phyloP scores from a whole-genome alignment of 495 filamentous ascomycete genomes.

The Xylaria sp. region DNA sequence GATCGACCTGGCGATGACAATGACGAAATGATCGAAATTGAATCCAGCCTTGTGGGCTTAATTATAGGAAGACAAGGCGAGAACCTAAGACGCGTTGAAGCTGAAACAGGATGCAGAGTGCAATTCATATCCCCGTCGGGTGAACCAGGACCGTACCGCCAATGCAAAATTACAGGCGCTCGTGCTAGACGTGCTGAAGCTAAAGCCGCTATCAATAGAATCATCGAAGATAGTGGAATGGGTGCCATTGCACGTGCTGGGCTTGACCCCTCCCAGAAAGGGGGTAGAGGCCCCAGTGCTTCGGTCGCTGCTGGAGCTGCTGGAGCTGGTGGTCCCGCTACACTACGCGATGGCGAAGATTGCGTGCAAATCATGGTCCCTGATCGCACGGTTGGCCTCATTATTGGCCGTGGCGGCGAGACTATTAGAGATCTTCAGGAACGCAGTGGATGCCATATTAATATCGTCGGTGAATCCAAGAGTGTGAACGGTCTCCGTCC shows the following conservation, averaged over 20 bases:
- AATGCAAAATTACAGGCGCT: slow-evolving; percentile 78
- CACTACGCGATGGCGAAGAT: slow-evolving; percentile 73
- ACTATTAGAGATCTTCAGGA: slow-evolving; percentile 91
- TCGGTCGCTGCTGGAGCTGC: slow-evolving; percentile 41
- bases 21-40: slow-evolving; percentile 77
- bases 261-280: slow-evolving; percentile 39
- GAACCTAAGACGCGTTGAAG: slow-evolving; percentile 78
- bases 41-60: slow-evolving; percentile 77
- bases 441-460: slow-evolving; percentile 83
- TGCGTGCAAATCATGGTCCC: slow-evolving; percentile 86
- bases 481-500: slow-evolving; percentile 82
- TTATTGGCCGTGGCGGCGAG: slow-evolving; percentile 84
- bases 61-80: slow-evolving; percentile 87
- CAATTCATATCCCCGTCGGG: slow-evolving; percentile 78
- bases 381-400: slow-evolving; percentile 84
- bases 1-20: slow-evolving; percentile 65
- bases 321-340: slow-evolving; percentile 46
- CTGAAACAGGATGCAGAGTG: slow-evolving; percentile 75
- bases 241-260: slow-evolving; percentile 54
- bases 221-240: slow-evolving; percentile 83
- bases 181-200: slow-evolving; percentile 70
- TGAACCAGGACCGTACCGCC: slow-evolving; percentile 69
- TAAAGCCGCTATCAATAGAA: slow-evolving; percentile 75
- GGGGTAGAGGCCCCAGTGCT: slow-evolving; percentile 34
- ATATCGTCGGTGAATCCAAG: slow-evolving; percentile 86